Conservation (phyloP, 2,329 filamentous ascomycete species). For the Emericellopsis cladophorae region DNA sequence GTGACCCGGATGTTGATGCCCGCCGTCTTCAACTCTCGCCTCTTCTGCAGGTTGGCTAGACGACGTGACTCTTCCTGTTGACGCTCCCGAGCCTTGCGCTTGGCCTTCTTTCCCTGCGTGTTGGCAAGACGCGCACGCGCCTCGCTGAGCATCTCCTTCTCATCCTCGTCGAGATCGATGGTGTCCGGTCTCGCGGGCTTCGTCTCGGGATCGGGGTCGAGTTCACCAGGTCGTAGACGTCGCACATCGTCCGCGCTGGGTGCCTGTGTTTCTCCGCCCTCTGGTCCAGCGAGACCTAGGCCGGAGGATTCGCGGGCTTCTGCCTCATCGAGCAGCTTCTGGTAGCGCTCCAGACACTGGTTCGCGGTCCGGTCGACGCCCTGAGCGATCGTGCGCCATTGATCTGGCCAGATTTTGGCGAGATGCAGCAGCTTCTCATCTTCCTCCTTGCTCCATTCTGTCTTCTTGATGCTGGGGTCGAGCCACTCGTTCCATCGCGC, state of each 20-base stretch:
- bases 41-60: slow-evolving; percentile 83
- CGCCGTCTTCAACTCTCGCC: slow-evolving; percentile 89
- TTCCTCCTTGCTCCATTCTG: slow-evolving; percentile 97
- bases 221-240: slow-evolving; percentile 76
- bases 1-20: slow-evolving; percentile 97
- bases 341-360: slow-evolving; percentile 93
- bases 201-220: slow-evolving; percentile 94
- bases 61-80: slow-evolving; percentile 91
- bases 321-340: slow-evolving; percentile 90
- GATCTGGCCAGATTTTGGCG: slow-evolving; percentile 96
- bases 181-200: slow-evolving; percentile 94
- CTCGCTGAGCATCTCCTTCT: slow-evolving; percentile 99
- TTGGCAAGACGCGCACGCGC: slow-evolving; percentile 92
- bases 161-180: slow-evolving; percentile 95
- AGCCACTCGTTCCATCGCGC: slow-evolving; percentile 98
- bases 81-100: slow-evolving; percentile 89
- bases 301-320: slow-evolving; percentile 80
- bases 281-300: slow-evolving; percentile 71
- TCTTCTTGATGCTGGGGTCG: slow-evolving; percentile 94
- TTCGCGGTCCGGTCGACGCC: slow-evolving; percentile 94
- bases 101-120: slow-evolving; percentile 97
- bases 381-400: slow-evolving; percentile 97
- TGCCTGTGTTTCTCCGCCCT: slow-evolving; percentile 74
- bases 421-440: slow-evolving; percentile 95
- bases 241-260: slow-evolving; percentile 89